Conservation (phyloP, 2,329 filamentous ascomycete species). For the Capronia americana region DNA sequence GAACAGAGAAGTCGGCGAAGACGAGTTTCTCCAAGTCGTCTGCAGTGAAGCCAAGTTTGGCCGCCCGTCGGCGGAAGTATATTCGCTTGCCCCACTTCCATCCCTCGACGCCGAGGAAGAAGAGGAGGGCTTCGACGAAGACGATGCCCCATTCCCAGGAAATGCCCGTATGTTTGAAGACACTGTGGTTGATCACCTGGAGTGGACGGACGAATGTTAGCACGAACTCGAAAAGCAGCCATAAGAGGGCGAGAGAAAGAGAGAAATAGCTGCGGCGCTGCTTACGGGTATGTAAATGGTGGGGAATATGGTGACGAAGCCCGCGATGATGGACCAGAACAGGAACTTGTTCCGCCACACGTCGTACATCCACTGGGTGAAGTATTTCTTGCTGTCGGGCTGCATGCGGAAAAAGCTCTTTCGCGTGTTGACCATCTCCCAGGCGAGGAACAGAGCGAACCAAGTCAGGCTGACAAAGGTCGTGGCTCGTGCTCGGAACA, state of each 20-base stretch:
- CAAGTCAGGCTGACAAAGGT: conserved; percentile 77
- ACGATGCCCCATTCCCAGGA: conserved; percentile 74
- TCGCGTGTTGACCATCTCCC: conserved; percentile 77
- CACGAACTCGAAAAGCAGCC: too few relatives aligned
- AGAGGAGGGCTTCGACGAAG: conserved; percentile 65
- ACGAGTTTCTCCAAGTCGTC: conserved; percentile 31
- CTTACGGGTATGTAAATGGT: conserved; percentile 67
- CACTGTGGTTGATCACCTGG: conserved; percentile 64
- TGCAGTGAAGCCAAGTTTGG: conserved; percentile 23
- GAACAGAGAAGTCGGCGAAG: background rate
- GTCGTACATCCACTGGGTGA: conserved; percentile 71
- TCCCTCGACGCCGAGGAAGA: conserved; percentile 67
- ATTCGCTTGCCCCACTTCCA: conserved; percentile 72
- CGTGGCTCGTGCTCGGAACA: conserved; percentile 75
- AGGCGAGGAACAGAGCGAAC: conserved; percentile 77
- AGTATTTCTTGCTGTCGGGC: conserved; percentile 64
- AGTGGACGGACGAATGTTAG: conserved; percentile 3
- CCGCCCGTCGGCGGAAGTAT: conserved; percentile 52
- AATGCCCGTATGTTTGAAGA: conserved; percentile 71
- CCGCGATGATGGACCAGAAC: conserved; percentile 68
- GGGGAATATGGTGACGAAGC: conserved; percentile 64
- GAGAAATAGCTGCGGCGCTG: too few relatives aligned
- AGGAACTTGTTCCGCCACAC: conserved; percentile 76
- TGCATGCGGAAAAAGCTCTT: conserved; percentile 78
- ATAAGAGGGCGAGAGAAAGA: too few relatives aligned